Base-by-base conservation (phyloP, 805 yeast species). In the Naumovozyma dairenensis region DNA sequence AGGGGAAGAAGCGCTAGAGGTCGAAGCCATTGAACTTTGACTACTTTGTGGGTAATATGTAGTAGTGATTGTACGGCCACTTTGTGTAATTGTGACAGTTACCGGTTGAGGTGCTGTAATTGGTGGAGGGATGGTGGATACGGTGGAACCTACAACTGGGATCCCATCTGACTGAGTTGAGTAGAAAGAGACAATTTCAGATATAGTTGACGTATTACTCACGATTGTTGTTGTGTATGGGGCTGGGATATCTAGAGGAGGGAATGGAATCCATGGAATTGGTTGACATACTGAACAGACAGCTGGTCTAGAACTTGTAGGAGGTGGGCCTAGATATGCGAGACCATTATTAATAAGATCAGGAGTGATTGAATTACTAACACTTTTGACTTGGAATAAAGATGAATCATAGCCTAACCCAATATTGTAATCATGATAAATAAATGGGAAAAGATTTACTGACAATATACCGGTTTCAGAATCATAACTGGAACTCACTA, bases 391-490 rank as follows among this genome's bases (percentile, higher is more conserved):
- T 17, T 29, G 8, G 17, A 36, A 36, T 25, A 18, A 16, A 18
- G 28, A 14, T 3, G 7, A 17, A 14, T 39, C 42, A 25, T 42
- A 42, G 16, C 43, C 43, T 10, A 16, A 26, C 20, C 46, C 46
- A 21, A 42, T 42, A 16, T 42, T 25, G 16, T 39, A 29, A 9
- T 22, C 16, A 31, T 39, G 37, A n/a, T 31, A 17, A 14, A 29
- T 31, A 28, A 32, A 21, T 10, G 28, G 15, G 16, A 33, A 24
- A 7, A 24, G 13, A 27, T 10, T 19, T n/a, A 42, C 29, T 12
- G 43, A 25, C 18, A 42, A 28, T 7, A 42, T 18, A 32, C 46
- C 46, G 9, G 39, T 32, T 15, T 28, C 17, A 8, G 34, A 18
- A 26, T 37, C 38, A 18, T 42, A 42, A 6, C 27, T 30, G 12